These are phyloP conservation scores for Huntiella abstrusa DNA, from an alignment of 2,329 filamentous ascomycete genomes.

Conservation along the genomic window DNA sequence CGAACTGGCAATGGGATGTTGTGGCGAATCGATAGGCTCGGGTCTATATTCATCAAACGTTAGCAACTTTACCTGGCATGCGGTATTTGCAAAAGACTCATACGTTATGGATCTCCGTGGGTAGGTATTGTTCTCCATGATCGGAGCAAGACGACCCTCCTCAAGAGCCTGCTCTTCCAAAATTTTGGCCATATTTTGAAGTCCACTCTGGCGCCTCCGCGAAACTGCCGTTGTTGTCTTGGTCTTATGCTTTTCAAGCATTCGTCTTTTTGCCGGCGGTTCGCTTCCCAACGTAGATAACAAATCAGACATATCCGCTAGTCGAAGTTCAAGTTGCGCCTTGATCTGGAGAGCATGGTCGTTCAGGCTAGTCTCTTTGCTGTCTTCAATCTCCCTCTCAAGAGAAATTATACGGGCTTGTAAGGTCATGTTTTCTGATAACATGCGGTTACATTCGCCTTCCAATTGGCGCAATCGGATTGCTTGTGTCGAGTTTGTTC, in stretches of 20 bases:
- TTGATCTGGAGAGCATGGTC: conserved; percentile 53
- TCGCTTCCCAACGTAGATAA: conserved; percentile 46
- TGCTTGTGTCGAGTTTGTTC: conserved; percentile 59
- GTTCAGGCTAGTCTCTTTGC: conserved; percentile 37
- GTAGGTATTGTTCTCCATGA: conserved; percentile 50
- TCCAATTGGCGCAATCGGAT: conserved; percentile 60
- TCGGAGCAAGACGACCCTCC: conserved; percentile 43
- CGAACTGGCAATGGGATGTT: conserved; percentile 17
- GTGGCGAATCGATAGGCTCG: conserved; percentile 9
- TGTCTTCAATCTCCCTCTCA: conserved; percentile 46
- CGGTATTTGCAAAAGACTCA: conserved; percentile 15
- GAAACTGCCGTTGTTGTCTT: conserved; percentile 24
- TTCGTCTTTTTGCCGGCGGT: conserved; percentile 32
- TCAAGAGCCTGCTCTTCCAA: conserved; percentile 30
- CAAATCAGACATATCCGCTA: conserved; percentile 49
- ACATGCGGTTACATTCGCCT: conserved; percentile 52
- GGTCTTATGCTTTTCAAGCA: conserved; percentile 23
- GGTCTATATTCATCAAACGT: not conserved
- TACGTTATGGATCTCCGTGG: conserved; percentile 52
- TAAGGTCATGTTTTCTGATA: conserved; percentile 63
- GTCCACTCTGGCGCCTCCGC: conserved; percentile 29
- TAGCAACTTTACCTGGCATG: no score
- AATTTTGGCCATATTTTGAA: conserved; percentile 37
- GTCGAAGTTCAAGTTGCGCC: conserved; percentile 49
- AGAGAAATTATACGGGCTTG: conserved; percentile 51